phyloP scores from a whole-genome alignment of 2,329 filamentous ascomycete species.

The Tolypocladium nubicola region DNA sequence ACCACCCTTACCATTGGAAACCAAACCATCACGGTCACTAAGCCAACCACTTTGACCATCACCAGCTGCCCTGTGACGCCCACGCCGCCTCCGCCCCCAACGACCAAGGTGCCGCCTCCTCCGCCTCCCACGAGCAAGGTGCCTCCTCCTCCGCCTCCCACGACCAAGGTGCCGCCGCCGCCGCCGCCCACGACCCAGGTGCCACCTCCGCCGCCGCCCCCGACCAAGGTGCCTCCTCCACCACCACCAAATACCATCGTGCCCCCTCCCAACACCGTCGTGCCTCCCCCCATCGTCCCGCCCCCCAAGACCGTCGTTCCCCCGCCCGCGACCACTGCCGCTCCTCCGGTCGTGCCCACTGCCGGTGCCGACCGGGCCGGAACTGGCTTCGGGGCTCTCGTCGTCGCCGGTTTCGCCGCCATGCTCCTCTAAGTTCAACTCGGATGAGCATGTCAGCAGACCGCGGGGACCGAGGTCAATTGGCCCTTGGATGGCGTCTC shows the following conservation, averaged over 20 bases:
- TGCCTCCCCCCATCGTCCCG: not conserved
- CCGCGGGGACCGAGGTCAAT: not conserved
- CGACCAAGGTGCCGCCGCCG: constrained; percentile 8
- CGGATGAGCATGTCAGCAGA: not conserved
- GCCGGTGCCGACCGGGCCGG: constrained; percentile 25
- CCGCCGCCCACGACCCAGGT: not conserved
- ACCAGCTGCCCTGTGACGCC: constrained; percentile 38
- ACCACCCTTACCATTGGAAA: constrained; percentile 26
- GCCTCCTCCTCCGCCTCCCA: not conserved
- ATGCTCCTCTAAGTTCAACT: constrained; percentile 20
- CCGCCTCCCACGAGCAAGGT: not conserved
- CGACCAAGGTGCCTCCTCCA: too few species aligned
- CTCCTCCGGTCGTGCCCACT: constrained; percentile 18
- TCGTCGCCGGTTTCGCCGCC: constrained; percentile 27
- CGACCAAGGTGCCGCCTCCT: constrained; percentile 1
- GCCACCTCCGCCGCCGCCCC: not conserved
- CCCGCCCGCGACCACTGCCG: not conserved
- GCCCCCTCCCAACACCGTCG: too few species aligned
- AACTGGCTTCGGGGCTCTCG: constrained; percentile 23
- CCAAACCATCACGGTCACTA: constrained; percentile 33
- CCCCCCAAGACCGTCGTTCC: not conserved
- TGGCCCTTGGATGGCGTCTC: not conserved
- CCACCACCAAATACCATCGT: not conserved
- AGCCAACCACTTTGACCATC: constrained; percentile 31
- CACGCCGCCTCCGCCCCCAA: constrained; percentile 9